Base-by-base conservation (phyloP, 108 stramenopile genomes). In the Fistulifera pelliculosa region DNA sequence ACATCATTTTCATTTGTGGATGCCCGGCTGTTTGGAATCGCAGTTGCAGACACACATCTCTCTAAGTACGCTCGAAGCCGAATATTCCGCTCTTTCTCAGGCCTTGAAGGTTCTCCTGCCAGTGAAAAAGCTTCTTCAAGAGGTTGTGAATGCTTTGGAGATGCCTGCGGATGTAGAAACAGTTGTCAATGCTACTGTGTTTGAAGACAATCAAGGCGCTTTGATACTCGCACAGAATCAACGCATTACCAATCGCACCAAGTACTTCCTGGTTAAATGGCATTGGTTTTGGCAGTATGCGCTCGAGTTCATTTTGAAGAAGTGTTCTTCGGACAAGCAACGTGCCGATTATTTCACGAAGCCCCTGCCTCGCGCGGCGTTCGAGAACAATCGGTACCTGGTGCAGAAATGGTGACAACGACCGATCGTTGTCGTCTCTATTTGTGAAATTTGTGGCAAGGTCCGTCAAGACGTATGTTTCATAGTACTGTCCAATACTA, bases 11-110 rank as follows among this genome's bases (percentile, higher is more conserved):
- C 1, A 41, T 65, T 0, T 27, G 41, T 27, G 64, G 56, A 4
- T 64, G 61, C 27, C 79, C 79, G 7, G 21, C 76, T n/a, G 14
- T 74, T 1, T 81, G 79, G 79, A 61, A 55, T 57, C 58, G 12
- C 24, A 58, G 23, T 61, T 81, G 0, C 71, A 74, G 49, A 54
- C 73, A 0, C 7, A 56, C 21, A 74, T 76, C 22, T 44, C 72
- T 16, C 38, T 68, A 15, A 61, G 58, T n/a, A 76, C 75, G 0
- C 39, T 68, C 19, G 72, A 76, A 51, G 65, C 69, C 38, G 75
- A 81, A 40, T 68, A 74, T 47, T 19, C 39, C 31, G 68, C 75
- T 23, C 41, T 80, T 12, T 54, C 41, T 31, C 27, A 50, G 1
- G 47, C 70, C 15, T 41, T 67, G 45, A 55, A 52, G 24, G 59